phyloP scores from a whole-genome alignment of 495 filamentous ascomycete species.

The Sordaria brevicollis region DNA sequence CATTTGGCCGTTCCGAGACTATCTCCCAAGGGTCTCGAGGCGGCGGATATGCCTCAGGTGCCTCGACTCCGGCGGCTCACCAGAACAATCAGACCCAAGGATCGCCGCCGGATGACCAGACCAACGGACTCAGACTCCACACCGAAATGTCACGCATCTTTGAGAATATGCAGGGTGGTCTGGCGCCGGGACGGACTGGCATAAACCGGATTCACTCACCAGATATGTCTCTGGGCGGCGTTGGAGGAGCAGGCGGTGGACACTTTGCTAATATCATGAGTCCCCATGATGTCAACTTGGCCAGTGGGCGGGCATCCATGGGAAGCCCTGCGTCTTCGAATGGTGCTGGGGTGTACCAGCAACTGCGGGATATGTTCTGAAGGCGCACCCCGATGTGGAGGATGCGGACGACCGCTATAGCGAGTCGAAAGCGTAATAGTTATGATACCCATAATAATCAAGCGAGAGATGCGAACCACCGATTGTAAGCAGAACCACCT shows the following conservation, averaged over 20 bases:
- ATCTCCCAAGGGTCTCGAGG: background rate
- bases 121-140: conserved; percentile 31
- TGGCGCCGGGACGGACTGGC: conserved; percentile 15
- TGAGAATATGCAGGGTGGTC: conserved; percentile 12
- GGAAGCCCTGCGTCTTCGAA: background rate
- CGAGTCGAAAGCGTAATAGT: background rate
- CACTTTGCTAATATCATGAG: background rate
- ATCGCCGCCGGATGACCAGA: conserved; percentile 11
- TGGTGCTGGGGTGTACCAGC: conserved; percentile 16
- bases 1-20: background rate
- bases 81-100: background rate
- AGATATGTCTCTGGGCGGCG: background rate
- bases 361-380: conserved; percentile 24
- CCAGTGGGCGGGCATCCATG: background rate
- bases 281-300: background rate
- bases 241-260: background rate
- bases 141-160: conserved; percentile 37
- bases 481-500: too few relatives aligned
- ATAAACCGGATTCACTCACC: conserved; percentile 10
- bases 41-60: background rate
- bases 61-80: conserved; percentile 1
- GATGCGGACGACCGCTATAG: background rate
- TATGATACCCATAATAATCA: background rate
- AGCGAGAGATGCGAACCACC: too few relatives aligned
- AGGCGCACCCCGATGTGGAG: background rate